Base-by-base conservation (phyloP, 306 rosid genomes). In the Casuarina glauca region DNA sequence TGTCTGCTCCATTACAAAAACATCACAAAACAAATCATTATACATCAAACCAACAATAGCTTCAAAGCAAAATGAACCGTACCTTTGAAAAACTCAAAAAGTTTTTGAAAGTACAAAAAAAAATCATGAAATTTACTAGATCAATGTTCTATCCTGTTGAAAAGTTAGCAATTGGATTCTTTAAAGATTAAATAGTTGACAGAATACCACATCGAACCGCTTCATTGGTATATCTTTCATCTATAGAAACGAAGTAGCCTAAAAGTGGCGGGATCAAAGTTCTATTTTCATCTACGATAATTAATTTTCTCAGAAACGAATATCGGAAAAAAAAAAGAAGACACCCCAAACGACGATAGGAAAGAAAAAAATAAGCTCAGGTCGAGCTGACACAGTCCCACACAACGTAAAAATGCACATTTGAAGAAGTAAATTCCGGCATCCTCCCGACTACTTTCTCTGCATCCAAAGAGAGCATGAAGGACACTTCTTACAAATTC, bases 1-100 rank as follows among this genome's bases (percentile, higher is more conserved):
- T 82, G 91, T 81, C 98, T 96, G 99, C 89, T 86, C 88, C 53
- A 88, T 79, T 86, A 70, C 45, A 80, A 83, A 58, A 79, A 80
- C 46, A 81, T 70, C 79, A 74, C 51, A 76, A 77, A 48, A 43
- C 66, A 79, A 61, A 79, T 46, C 55, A 32, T 63, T 69, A 26
- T 50, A 70, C 74, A 78, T 72, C 48, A 72, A 41, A 80, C 44
- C 76, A 70, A 39, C 38, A 74, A 17, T 70, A 4, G 12, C 63
- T 79, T 39, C 75, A 82, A 72, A 85, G 61, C 79, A 57, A 19
- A 51, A 58, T 17, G 15, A 54, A 20, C 17, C 50, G 42, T 66
- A 42, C 12, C n/a, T 66, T 66, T 66, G 50, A 71, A 15, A 61
- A 19, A 15, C 16, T 42, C 35, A 16, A 11, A 12, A 38, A 48